Conservation (phyloP, 257 asterid species). For the Apocynum venetum region DNA sequence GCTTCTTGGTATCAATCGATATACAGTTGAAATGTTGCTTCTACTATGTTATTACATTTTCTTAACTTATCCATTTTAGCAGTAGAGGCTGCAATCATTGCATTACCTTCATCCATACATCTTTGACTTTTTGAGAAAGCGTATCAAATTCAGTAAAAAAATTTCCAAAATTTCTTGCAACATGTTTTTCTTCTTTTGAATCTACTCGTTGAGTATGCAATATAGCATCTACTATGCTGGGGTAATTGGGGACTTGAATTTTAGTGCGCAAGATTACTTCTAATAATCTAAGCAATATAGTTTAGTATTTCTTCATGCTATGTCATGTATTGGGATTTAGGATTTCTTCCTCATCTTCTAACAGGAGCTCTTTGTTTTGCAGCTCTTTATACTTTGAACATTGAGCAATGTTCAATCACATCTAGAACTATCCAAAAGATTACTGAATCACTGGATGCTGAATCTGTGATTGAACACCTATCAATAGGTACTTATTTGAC, state of each 20-base stretch:
- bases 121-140: not conserved
- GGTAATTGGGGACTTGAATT: not conserved
- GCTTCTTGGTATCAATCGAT: too few relatives aligned
- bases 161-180: not conserved
- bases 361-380: conserved; percentile 31
- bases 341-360: conserved; percentile 10
- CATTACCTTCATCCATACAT: not conserved
- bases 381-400: conserved; percentile 83
- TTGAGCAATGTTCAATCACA: conserved; percentile 80
- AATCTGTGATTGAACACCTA: conserved; percentile 66
- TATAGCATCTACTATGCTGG: not conserved
- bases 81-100: not conserved
- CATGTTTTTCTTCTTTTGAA: conserved; percentile 1
- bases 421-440: conserved; percentile 80
- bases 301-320: not conserved
- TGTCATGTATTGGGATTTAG: not conserved
- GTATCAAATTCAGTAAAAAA: not conserved
- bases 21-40: not conserved
- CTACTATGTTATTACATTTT: not conserved
- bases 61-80: not conserved
- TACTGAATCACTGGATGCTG: conserved; percentile 79
- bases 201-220: not conserved
- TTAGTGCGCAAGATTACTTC: not conserved
- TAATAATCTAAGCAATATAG: not conserved
- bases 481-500: conserved; percentile 49